phyloP scores from a whole-genome alignment of 2,329 filamentous ascomycete genomes.

The Neurospora sp. region DNA sequence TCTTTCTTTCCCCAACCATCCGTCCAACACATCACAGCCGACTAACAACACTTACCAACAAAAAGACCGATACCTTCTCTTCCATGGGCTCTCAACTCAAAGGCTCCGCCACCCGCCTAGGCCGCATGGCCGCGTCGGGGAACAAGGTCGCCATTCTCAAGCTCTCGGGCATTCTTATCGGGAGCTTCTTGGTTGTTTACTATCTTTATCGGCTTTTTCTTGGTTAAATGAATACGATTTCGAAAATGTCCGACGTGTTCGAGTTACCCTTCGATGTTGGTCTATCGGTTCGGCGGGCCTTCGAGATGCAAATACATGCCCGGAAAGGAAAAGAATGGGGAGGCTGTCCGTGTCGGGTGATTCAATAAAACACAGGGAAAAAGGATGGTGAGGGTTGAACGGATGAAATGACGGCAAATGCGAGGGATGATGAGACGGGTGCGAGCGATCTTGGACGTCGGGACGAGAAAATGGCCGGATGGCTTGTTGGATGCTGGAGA shows the following conservation, averaged over 20 bases:
- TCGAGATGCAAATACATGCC: neutral
- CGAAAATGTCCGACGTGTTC: neutral
- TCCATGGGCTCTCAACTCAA: conserved; percentile 74
- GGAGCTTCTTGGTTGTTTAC: conserved; percentile 62
- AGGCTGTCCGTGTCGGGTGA: neutral
- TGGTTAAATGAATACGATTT: neutral
- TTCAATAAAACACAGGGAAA: too few relatives aligned
- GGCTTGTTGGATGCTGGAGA: neutral
- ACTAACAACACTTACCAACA: neutral
- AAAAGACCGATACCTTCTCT: conserved; percentile 79
- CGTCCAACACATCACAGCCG: neutral
- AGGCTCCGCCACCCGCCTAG: conserved; percentile 71
- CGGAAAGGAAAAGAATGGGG: neutral
- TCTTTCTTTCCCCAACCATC: too few relatives aligned
- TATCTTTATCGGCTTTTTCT: conserved; percentile 37
- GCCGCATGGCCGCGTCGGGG: conserved; percentile 81
- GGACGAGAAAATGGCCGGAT: neutral
- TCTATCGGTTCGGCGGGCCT: neutral
- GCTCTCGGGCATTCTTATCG: conserved; percentile 73
- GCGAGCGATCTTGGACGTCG: neutral
- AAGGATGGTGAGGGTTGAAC: neutral
- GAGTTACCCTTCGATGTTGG: too few relatives aligned
- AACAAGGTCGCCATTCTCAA: conserved; percentile 90
- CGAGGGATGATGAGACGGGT: neutral
- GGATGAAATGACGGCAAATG: neutral